A percentile compares a stretch with the other conserved stretches of the same genome.
phyloP scores from a whole-genome alignment of 306 rosid species.

The Lathyrus tuberosus region DNA sequence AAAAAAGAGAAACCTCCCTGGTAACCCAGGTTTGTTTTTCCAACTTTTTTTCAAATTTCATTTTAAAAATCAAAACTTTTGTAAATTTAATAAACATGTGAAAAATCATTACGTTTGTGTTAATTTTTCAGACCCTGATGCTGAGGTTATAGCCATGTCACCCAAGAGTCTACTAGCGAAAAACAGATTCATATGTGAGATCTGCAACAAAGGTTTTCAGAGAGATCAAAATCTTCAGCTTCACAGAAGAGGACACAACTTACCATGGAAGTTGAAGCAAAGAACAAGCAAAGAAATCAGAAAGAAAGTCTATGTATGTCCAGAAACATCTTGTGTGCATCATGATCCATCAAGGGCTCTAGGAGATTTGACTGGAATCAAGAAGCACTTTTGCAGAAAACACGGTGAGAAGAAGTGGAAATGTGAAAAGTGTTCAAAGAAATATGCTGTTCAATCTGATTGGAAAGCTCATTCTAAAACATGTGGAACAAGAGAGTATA shows the following conservation, averaged over 20 bases:
- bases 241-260: constrained; percentile 91
- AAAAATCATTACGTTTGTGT: too few relatives aligned
- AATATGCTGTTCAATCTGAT: constrained; percentile 95
- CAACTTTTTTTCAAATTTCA: not conserved
- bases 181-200: constrained; percentile 87
- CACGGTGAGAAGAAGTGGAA: constrained; percentile 99
- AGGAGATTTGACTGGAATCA: constrained; percentile 93
- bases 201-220: constrained; percentile 93
- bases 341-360: constrained; percentile 92
- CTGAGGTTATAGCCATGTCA: constrained; percentile 85
- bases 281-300: constrained; percentile 74
- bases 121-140: constrained; percentile 77
- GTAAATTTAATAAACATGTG: not conserved
- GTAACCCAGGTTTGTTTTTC: constrained; percentile 80
- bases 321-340: constrained; percentile 82
- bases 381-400: constrained; percentile 93
- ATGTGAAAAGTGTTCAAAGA: constrained; percentile 94
- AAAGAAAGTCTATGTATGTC: constrained; percentile 95
- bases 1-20: constrained; percentile 94
- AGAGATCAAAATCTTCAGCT: constrained; percentile 97
- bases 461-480: constrained; percentile 97
- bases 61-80: not conserved
- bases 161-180: constrained; percentile 84
- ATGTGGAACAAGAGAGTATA: constrained; percentile 94
- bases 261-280: constrained; percentile 98